Percentiles rank a stretch among this genome's conserved stretches.
Conservation (phyloP, 2,329 filamentous ascomycete species). For the Xylaria polymorpha region DNA sequence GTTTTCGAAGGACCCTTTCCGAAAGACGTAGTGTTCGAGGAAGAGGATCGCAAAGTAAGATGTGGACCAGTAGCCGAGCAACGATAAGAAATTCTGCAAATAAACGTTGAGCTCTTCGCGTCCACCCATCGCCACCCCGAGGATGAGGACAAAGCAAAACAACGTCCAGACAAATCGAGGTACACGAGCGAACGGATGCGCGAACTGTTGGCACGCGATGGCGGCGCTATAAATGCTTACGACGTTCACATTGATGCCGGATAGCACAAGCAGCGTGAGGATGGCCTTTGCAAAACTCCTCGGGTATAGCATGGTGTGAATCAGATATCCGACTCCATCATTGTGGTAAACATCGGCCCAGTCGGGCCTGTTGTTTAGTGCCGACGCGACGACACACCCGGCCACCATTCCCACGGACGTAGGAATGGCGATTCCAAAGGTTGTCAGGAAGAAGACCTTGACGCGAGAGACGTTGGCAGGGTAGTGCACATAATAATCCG, state of each 20-base stretch:
- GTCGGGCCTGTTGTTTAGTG: conserved; percentile 55
- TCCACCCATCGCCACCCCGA: conserved; percentile 58
- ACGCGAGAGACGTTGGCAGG: conserved; percentile 57
- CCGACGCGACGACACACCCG: conserved; percentile 57
- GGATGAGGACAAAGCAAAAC: conserved; percentile 58
- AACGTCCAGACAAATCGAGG: conserved; percentile 62
- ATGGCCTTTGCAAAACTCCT: conserved; percentile 57
- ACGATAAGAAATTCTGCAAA: conserved; percentile 60
- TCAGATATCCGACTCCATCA: conserved; percentile 58
- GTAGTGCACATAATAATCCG: conserved; percentile 61
- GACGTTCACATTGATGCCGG: conserved; percentile 60
- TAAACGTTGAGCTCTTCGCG: conserved; percentile 57
- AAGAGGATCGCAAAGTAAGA: conserved; percentile 61
- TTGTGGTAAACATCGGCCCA: conserved; percentile 55
- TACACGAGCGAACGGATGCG: conserved; percentile 55
- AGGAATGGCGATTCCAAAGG: conserved; percentile 59
- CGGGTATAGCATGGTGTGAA: conserved; percentile 59
- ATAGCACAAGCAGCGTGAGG: conserved; percentile 54
- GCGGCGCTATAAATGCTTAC: conserved; percentile 57
- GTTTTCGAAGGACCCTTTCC: conserved; percentile 54
- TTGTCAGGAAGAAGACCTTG: conserved; percentile 62
- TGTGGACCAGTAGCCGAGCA: conserved; percentile 64
- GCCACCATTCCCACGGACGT: conserved; percentile 62
- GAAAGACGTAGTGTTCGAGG: conserved; percentile 61
- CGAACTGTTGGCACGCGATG: conserved; percentile 56